Evolutionary conservation across 1,284 basidiomycete genomes (phyloP), one percentile per base, ranked within the genome.

Genomic region (Caloboletus inedulis): DNA sequence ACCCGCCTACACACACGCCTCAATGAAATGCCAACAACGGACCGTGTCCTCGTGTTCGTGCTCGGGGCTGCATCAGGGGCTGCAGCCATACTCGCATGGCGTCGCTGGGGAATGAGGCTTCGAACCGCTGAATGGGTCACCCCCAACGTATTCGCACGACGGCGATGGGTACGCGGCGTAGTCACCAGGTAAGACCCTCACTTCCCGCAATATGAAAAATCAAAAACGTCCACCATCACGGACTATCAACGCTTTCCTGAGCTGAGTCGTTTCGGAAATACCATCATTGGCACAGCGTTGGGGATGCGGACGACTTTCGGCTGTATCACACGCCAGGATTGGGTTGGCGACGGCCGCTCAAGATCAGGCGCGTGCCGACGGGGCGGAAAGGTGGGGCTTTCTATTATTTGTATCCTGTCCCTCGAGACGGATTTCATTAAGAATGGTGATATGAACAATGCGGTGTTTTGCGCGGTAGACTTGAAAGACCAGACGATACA

Each of bases 271-370:
- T 19, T 23, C 25, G 23, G 37, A 35, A 46, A 33, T 50, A 14
- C 18, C 25, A n/a, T 47, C 33, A 21, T 51, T 54, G 45, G 23
- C 50, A 43, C 61, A 91, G 91, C 61, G 91, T 94, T 44, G 89
- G 89, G 3, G 91, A 94, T 66, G 86, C 79, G 35, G 94, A 89
- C 65, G 86, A 85, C 62, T 90, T 89, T 66, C 78, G 86, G 39
- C 61, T 97, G 34, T 95, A 86, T 62, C 94, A 97, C 64, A 94
- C 87, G 0, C 91, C 93, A 0, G 79, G 78, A 0, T 70, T 89
- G 37, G 85, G 89, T 23, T 90, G 85, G 75, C 71, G 73, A 12
- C 86, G 81, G 76, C 89, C 87, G 0, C 60, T 91, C 55, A 89
- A 85, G 62, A 77, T 89, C 46, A 77, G 85, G 54, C 63, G 68